A percentile compares a stretch with the other conserved stretches of the same genome.
Conservation (phyloP, 495 filamentous ascomycete species). For the Parathielavia appendiculata region DNA sequence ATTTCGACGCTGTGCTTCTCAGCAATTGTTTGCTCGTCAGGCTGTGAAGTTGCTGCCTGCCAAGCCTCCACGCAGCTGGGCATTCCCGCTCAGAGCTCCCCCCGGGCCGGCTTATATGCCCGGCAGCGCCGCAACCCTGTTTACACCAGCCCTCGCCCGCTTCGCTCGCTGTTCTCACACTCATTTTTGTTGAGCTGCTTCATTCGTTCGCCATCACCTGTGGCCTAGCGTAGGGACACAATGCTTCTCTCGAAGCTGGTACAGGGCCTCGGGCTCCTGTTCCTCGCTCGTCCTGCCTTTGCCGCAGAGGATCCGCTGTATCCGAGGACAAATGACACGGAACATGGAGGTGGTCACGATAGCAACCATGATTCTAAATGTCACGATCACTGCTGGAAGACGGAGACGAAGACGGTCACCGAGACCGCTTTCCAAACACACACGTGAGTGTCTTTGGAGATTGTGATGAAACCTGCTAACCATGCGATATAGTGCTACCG, state of each 20-base stretch:
- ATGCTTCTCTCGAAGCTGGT: conserved; percentile 32
- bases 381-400: background rate
- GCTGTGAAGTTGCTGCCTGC: conserved; percentile 17
- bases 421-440: background rate
- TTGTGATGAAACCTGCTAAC: background rate
- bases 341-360: background rate
- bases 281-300: conserved; percentile 21
- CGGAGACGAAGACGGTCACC: conserved; percentile 3
- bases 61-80: conserved; percentile 26
- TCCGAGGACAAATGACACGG: conserved; percentile 18
- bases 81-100: conserved; percentile 10
- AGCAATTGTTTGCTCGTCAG: conserved; percentile 5
- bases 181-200: conserved; percentile 19
- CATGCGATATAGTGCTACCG: background rate
- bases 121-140: conserved; percentile 21
- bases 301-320: conserved; percentile 16
- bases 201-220: conserved; percentile 20
- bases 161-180: conserved; percentile 26
- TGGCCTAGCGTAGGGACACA: conserved; percentile 12
- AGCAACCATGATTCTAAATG: background rate
- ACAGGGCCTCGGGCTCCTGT: conserved; percentile 25
- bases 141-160: conserved; percentile 9
- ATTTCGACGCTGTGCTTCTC: conserved; percentile 1
- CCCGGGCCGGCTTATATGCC: conserved; percentile 28
- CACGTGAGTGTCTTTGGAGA: background rate